A percentile compares a stretch with the other conserved stretches of the same genome.
Evolutionary conservation across 1,284 basidiomycete species (phyloP).

Genomic region (Puccinia coronata): DNA sequence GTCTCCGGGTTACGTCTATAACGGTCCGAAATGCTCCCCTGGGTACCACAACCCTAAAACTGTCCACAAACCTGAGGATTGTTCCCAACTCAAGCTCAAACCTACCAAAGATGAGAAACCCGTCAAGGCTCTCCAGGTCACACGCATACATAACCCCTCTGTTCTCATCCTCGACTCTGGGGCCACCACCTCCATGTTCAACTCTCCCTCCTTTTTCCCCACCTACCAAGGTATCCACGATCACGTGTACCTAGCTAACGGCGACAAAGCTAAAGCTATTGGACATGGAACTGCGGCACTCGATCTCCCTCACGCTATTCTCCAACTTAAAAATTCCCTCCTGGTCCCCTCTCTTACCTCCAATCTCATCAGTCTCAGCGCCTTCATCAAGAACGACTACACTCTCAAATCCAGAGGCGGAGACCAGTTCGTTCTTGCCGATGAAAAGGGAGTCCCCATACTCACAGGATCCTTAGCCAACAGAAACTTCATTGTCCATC

Average conservation of each 20-base stretch:
- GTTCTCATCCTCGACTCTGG: slow-evolving; percentile 9
- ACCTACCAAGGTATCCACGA: no score
- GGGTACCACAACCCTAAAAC: no score
- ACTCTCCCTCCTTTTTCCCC: neutral
- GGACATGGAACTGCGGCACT: neutral
- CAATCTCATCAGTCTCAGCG: no score
- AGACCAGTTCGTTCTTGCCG: neutral
- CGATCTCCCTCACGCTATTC: slow-evolving; percentile 8
- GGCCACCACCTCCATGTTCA: no score
- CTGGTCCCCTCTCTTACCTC: no score
- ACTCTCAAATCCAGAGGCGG: no score
- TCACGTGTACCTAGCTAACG: no score
- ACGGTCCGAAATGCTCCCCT: no score
- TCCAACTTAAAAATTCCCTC: neutral
- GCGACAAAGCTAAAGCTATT: neutral
- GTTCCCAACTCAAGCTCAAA: slow-evolving; percentile 10
- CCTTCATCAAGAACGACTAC: slow-evolving; percentile 2
- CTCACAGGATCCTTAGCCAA: neutral
- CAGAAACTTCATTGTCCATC: no score
- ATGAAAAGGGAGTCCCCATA: neutral
- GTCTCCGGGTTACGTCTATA: no score
- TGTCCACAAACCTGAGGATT: neutral
- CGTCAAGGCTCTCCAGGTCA: neutral
- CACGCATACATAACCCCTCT: neutral
- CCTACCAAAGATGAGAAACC: slow-evolving; percentile 16